Conservation (phyloP, 768 basidiomycete species). For the Lactifluus volemus region DNA sequence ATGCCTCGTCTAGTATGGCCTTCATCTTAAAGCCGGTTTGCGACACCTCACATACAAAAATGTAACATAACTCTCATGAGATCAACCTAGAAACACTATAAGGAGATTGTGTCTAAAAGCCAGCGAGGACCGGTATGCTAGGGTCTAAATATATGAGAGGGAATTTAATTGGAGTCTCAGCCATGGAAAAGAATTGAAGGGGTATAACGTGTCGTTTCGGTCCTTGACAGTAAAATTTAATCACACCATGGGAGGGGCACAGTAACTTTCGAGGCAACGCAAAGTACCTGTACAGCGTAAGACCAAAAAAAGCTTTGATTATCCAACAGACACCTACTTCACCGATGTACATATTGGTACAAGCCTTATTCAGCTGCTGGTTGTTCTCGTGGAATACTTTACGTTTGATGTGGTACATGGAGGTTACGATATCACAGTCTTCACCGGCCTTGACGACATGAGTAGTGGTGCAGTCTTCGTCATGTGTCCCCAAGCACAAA, state of each 20-base stretch:
- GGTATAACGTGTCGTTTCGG: not conserved
- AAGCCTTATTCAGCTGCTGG: constrained; percentile 53
- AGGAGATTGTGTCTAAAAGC: not conserved
- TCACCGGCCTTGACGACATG: constrained; percentile 51
- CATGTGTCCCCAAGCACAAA: constrained; percentile 54
- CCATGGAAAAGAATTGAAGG: not conserved
- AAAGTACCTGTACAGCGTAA: constrained; percentile 2
- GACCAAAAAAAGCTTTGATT: not conserved
- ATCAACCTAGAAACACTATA: not conserved
- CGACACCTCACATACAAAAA: not conserved
- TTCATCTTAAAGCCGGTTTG: not conserved
- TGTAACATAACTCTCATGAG: not conserved
- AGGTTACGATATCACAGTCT: constrained; percentile 45
- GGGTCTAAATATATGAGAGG: not conserved
- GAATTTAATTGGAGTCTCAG: not conserved
- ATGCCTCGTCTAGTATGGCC: not conserved
- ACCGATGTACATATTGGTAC: constrained; percentile 64
- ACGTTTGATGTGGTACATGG: constrained; percentile 35
- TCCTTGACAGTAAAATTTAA: not conserved
- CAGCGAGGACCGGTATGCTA: not conserved
- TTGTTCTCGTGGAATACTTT: constrained; percentile 60
- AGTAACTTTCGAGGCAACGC: not conserved
- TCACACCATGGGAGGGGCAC: constrained; percentile 4
- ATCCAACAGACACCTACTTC: constrained; percentile 42
- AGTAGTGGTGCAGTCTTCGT: constrained; percentile 54